Conservation (phyloP, 345 rosid genomes). For the Angophora floribunda region DNA sequence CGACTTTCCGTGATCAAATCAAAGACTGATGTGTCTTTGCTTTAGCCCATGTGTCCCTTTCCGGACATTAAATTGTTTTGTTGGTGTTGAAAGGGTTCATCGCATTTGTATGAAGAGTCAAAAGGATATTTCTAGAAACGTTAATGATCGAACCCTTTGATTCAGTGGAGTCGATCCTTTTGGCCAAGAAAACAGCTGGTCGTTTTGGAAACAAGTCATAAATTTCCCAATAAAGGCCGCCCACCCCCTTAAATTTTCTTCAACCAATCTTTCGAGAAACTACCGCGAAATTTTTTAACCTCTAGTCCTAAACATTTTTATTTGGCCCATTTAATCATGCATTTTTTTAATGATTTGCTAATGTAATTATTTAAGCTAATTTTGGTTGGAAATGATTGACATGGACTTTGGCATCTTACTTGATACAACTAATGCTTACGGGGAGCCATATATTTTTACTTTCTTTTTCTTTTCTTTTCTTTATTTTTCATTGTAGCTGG, state of each 20-base stretch:
- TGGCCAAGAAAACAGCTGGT: background rate
- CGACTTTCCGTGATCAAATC: background rate
- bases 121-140: background rate
- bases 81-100: background rate
- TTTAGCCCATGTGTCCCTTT: background rate
- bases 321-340: background rate
- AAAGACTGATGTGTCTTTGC: background rate
- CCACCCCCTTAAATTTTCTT: background rate
- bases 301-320: too few species aligned
- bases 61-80: background rate
- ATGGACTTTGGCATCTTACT: too few species aligned
- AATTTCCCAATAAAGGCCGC: background rate
- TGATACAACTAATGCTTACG: too few species aligned
- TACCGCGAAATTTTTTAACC: background rate
- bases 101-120: background rate
- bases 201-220: background rate
- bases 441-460: too few species aligned
- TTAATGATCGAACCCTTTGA: background rate
- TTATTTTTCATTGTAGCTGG: too few species aligned
- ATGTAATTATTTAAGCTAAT: rapidly evolving
- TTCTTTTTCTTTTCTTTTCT: too few species aligned
- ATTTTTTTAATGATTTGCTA: too few species aligned
- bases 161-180: background rate
- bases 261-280: background rate
- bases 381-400: too few species aligned